Base-by-base conservation (phyloP, 176 grass and related monocot genomes). In the Aegilops bicornis region DNA sequence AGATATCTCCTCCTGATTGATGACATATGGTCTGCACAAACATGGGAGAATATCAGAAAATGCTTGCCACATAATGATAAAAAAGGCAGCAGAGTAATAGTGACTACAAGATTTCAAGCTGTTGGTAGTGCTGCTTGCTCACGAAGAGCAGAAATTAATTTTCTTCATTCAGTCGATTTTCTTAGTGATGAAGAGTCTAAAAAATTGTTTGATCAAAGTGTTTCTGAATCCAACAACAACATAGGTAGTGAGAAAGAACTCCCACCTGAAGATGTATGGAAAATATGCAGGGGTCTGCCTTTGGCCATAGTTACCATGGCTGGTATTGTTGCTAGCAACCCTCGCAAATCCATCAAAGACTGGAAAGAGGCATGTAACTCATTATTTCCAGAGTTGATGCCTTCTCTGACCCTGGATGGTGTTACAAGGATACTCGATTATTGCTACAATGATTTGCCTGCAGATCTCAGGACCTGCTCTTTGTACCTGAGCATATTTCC, bases 401-500 rank as follows among this genome's bases (percentile, higher is more conserved):
- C 10, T 72, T 20, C 35, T 39, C 68, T 71, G 1, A 39, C 68
- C 35, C 0, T 39, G 3, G 68, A 72, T 4, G 69, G 36, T 1
- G 69, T 72, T 39, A 72, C 69, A 24, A 72, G 69, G 22, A 78
- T 78, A 35, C 73, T 85, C 6, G n/a, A 76, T 0, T 22, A 50
- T 1, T 84, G 82, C 20, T 84, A 84, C 27, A 64, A 84, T 24
- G 37, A 77, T 39, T 56, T 77, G 3, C 73, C 73, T 9, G 19
- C 73, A 1, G 61, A 85, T 9, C 42, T 27, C 13, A 77, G 48
- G 22, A 85, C 31, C 23, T 85, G 83, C 32, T 5, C 65, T 0
- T 2, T 86, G 2, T 86, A 86, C 32, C 39, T 86, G 75, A 79
- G 74, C 64, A 78, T 78, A 16, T 86, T 86, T 2, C 84, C 84